Percentiles rank a stretch among this genome's conserved stretches.
Conservation (phyloP, 2,329 filamentous ascomycete species). For the Xylariales sp. region DNA sequence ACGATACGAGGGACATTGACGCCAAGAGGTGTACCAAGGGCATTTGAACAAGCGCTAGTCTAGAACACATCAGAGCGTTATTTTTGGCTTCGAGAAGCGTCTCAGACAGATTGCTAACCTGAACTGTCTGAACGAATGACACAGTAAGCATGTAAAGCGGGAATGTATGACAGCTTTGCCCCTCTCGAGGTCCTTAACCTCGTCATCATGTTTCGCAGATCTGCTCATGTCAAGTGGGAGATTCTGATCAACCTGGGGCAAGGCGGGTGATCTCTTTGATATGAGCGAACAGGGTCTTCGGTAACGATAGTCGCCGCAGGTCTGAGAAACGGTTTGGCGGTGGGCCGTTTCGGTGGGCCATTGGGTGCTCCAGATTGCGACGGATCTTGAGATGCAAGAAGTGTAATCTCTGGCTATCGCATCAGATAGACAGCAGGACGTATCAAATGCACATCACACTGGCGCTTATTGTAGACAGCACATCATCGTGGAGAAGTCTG, state of each 20-base stretch:
- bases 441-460: not conserved
- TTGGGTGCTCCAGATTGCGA: constrained; percentile 7
- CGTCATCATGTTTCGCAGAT: too few relatives aligned
- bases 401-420: not conserved
- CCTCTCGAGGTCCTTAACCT: too few relatives aligned
- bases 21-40: not conserved
- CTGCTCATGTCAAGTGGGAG: too few relatives aligned
- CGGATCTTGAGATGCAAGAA: not conserved
- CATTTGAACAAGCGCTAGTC: not conserved
- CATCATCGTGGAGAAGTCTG: not conserved
- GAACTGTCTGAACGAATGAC: not conserved
- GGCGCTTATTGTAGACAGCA: too few relatives aligned
- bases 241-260: too few relatives aligned
- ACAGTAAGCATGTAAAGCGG: too few relatives aligned
- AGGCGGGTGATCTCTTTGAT: too few relatives aligned
- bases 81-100: not conserved
- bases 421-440: constrained; percentile 2
- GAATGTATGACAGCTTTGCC: too few relatives aligned
- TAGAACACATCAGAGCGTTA: not conserved
- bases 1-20: not conserved
- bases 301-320: too few relatives aligned
- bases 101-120: not conserved
- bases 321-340: not conserved
- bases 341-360: not conserved
- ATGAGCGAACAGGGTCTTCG: too few relatives aligned